A percentile compares a stretch with the other conserved stretches of the same genome.
Conservation (phyloP, 352 stramenopile species). For the Pythium periplocum region DNA sequence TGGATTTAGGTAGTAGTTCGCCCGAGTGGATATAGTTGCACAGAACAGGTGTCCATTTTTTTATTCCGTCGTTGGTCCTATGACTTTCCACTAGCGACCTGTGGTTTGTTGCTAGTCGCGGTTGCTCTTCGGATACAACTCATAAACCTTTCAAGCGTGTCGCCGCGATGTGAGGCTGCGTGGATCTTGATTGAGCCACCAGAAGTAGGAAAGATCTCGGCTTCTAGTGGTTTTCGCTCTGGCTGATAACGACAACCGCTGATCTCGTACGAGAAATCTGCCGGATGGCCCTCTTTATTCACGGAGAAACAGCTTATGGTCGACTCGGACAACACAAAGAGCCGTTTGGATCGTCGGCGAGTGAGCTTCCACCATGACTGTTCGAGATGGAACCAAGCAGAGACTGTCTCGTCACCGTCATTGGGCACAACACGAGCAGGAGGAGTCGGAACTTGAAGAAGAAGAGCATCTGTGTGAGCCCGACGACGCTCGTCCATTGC, state of each 20-base stretch:
- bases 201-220: slow-evolving; percentile 9
- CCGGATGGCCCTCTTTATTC: slow-evolving; percentile 39
- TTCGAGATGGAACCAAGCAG: slow-evolving; percentile 32
- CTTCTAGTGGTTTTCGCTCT: slow-evolving; percentile 1
- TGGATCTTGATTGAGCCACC: no score
- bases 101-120: no score
- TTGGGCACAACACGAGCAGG: not conserved
- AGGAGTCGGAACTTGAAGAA: not conserved
- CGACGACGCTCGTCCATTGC: not conserved
- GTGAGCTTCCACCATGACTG: slow-evolving; percentile 31
- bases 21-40: no score
- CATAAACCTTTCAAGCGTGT: no score
- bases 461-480: not conserved
- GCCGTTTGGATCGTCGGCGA: slow-evolving; percentile 16
- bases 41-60: no score
- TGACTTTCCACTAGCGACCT: no score
- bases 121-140: no score
- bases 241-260: slow-evolving; percentile 18
- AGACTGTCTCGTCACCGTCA: not conserved
- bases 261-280: slow-evolving; percentile 25
- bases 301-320: slow-evolving; percentile 46
- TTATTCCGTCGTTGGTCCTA: no score
- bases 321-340: slow-evolving; percentile 36
- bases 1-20: no score
- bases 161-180: no score